A percentile compares a stretch with the other conserved stretches of the same genome.
phyloP scores from a whole-genome alignment of 164 flowering plant genomes.

The Brasenia schreberi region DNA sequence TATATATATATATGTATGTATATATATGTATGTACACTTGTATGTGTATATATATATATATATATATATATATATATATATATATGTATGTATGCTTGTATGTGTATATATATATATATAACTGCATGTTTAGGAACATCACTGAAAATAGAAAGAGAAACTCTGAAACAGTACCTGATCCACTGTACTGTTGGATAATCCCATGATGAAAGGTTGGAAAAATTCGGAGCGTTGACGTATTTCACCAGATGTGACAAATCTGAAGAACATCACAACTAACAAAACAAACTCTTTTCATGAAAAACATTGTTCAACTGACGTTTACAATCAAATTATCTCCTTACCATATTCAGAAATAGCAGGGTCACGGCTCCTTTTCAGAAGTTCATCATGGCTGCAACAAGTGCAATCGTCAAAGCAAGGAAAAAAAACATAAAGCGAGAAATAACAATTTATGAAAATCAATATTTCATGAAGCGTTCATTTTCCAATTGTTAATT shows the following conservation, averaged over 20 bases:
- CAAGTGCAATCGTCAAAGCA: slow-evolving; percentile 3
- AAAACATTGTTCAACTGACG: no score
- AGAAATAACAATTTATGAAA: no score
- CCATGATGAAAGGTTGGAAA: slow-evolving; percentile 86
- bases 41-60: no score
- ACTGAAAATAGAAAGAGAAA: not conserved
- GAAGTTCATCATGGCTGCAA: slow-evolving; percentile 71
- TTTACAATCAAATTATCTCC: slow-evolving; percentile 6
- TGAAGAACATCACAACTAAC: slow-evolving; percentile 94
- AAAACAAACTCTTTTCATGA: slow-evolving; percentile 1
- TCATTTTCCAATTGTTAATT: no score
- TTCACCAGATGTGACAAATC: slow-evolving; percentile 95
- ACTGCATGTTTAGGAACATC: not conserved
- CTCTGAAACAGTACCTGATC: slow-evolving; percentile 52
- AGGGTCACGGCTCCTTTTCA: slow-evolving; percentile 68
- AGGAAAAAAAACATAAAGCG: no score
- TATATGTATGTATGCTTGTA: not conserved
- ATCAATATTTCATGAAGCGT: no score
- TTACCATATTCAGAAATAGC: slow-evolving; percentile 83
- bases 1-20: no score
- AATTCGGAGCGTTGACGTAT: slow-evolving; percentile 72
- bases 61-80: no score
- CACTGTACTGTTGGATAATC: slow-evolving; percentile 65
- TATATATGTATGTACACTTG: no score
- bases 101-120: no score